Conservation (phyloP, 2,329 filamentous ascomycete species). For the Seiridium unicorne region DNA sequence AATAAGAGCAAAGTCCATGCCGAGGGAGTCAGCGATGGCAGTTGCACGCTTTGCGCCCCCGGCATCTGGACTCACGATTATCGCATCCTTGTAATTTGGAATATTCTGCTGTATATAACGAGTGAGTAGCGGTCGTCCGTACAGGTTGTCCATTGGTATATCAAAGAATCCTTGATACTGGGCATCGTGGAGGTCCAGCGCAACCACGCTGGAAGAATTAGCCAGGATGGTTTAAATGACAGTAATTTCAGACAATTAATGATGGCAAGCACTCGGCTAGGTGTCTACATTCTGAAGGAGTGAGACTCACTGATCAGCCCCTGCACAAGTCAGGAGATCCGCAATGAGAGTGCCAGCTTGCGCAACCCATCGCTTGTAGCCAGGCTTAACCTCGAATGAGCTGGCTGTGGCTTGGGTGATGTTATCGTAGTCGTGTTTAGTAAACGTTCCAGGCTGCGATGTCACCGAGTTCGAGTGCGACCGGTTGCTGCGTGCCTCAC, state of each 20-base stretch:
- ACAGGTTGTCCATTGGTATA: slow-evolving; percentile 96
- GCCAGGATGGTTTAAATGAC: not conserved
- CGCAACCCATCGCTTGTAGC: slow-evolving; percentile 98
- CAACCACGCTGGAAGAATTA: slow-evolving; percentile 63
- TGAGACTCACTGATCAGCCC: slow-evolving; percentile 77
- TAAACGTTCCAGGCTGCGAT: slow-evolving; percentile 47
- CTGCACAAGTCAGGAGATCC: slow-evolving; percentile 90
- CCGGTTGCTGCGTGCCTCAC: slow-evolving; percentile 24
- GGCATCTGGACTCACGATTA: slow-evolving; percentile 94
- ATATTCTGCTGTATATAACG: slow-evolving; percentile 77
- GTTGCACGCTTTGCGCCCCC: slow-evolving; percentile 96
- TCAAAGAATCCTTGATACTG: slow-evolving; percentile 99
- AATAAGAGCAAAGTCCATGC: slow-evolving; percentile 95
- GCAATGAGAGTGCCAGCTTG: slow-evolving; percentile 94
- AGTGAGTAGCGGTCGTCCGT: slow-evolving; percentile 74
- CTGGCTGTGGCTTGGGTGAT: slow-evolving; percentile 47
- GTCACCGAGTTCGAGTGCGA: slow-evolving; percentile 38
- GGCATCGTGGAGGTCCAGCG: slow-evolving; percentile 93
- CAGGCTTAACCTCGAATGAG: slow-evolving; percentile 75
- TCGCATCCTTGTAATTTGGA: slow-evolving; percentile 78
- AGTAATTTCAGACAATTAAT: no score
- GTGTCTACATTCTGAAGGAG: not conserved
- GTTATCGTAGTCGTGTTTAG: slow-evolving; percentile 65
- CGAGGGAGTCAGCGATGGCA: slow-evolving; percentile 87
- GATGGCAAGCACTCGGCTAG: not conserved